A percentile compares a stretch with the other conserved stretches of the same genome.
Evolutionary conservation across 306 rosid species (phyloP).

Genomic region (Acacia acuminata): DNA sequence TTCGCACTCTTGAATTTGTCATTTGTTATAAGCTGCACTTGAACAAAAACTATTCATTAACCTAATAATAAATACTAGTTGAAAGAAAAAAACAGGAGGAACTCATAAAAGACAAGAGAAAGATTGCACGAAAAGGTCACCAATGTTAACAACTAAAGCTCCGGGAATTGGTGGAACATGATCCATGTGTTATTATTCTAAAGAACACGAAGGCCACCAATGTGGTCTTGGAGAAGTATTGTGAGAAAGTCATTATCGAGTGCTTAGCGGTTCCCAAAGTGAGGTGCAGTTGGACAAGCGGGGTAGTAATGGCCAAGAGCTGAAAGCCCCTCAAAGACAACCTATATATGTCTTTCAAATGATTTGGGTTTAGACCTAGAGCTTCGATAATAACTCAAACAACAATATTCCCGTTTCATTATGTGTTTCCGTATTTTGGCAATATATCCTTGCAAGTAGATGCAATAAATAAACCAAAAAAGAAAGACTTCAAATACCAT

Average conservation of each 20-base stretch:
- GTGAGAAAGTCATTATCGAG: slow-evolving; percentile 36
- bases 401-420: slow-evolving; percentile 24
- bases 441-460: slow-evolving; percentile 35
- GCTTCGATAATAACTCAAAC: slow-evolving; percentile 40
- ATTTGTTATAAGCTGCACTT: slow-evolving; percentile 34
- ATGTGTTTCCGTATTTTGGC: slow-evolving; percentile 32
- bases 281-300: slow-evolving; percentile 39
- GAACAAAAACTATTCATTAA: background rate
- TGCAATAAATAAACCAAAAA: background rate
- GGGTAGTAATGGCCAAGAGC: slow-evolving; percentile 37
- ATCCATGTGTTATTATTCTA: slow-evolving; percentile 19
- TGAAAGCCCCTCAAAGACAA: slow-evolving; percentile 19
- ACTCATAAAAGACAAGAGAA: background rate
- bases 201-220: slow-evolving; percentile 40
- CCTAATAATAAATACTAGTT: background rate
- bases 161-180: slow-evolving; percentile 29
- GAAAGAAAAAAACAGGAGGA: background rate
- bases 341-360: slow-evolving; percentile 27
- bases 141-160: slow-evolving; percentile 36
- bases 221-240: slow-evolving; percentile 39
- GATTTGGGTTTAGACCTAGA: slow-evolving; percentile 29
- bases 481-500: background rate
- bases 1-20: slow-evolving; percentile 42
- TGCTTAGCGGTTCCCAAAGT: slow-evolving; percentile 30
- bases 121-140: slow-evolving; percentile 41